A percentile compares a stretch with the other conserved stretches of the same genome.
These are phyloP conservation scores for Rosa persica DNA, from an alignment of 306 rosid genomes.

Conservation along the genomic window DNA sequence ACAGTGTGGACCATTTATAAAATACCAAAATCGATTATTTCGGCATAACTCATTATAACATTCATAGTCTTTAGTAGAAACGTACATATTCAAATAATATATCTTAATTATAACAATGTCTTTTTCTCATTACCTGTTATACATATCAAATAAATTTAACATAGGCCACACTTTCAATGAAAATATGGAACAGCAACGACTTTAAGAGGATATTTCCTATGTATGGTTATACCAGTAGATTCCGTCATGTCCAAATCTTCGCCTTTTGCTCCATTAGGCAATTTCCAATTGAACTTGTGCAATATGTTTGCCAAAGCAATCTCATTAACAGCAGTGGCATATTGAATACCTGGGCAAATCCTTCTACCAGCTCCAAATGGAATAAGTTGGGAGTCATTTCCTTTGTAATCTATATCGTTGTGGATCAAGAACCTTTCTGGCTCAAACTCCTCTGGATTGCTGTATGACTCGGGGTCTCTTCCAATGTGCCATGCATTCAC, in stretches of 20 bases:
- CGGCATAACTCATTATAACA: too few relatives aligned
- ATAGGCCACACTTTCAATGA: background rate
- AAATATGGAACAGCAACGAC: conserved; percentile 16
- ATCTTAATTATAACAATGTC: too few relatives aligned
- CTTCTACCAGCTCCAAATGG: conserved; percentile 35
- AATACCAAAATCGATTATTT: too few relatives aligned
- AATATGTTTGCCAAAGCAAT: conserved; percentile 30
- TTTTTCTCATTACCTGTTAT: too few relatives aligned
- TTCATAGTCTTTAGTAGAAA: too few relatives aligned
- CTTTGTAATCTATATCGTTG: conserved; percentile 30
- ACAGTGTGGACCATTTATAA: too few relatives aligned
- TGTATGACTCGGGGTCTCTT: conserved; percentile 34
- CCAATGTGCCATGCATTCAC: conserved; percentile 40
- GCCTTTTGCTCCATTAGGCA: conserved; percentile 4
- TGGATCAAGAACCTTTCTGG: conserved; percentile 42
- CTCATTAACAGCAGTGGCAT: conserved; percentile 26
- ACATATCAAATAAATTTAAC: background rate
- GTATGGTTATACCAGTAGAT: conserved; percentile 18
- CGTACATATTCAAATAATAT: too few relatives aligned
- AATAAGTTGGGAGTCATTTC: conserved; percentile 32
- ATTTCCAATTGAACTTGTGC: conserved; percentile 32
- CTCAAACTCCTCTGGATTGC: conserved; percentile 31
- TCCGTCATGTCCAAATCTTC: conserved; percentile 37
- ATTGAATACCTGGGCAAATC: conserved; percentile 26
- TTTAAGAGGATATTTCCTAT: conserved; percentile 35